phyloP scores from a whole-genome alignment of 306 rosid genomes.

The Sicyos baderoa region DNA sequence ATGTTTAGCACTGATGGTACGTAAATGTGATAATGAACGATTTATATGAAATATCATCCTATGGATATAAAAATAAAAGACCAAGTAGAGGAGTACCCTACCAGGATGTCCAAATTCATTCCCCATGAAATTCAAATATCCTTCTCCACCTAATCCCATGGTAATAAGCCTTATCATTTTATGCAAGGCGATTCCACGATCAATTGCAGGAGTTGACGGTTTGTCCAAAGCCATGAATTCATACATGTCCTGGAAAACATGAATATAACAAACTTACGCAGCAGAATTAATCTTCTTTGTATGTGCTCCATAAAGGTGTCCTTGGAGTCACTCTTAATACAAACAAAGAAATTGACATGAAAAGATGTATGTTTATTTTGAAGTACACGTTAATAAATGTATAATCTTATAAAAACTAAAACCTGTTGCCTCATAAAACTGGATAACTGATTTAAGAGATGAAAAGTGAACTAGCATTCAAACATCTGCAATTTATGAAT shows the following conservation, averaged over 20 bases:
- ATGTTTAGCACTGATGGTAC: too few relatives aligned
- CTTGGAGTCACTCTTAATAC: not conserved
- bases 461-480: slow-evolving; percentile 1
- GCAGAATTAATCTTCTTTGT: slow-evolving; percentile 2
- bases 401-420: not conserved
- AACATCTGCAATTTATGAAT: not conserved
- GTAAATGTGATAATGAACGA: not conserved
- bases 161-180: slow-evolving; percentile 98
- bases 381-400: not conserved
- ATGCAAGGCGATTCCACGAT: slow-evolving; percentile 96
- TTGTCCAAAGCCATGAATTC: slow-evolving; percentile 83
- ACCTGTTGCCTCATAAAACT: not conserved
- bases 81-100: slow-evolving; percentile 28
- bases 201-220: slow-evolving; percentile 72
- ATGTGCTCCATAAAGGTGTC: slow-evolving; percentile 6
- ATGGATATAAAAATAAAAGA: slow-evolving; percentile 14
- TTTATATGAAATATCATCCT: not conserved
- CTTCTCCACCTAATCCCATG: slow-evolving; percentile 94
- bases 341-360: not conserved
- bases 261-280: slow-evolving; percentile 16
- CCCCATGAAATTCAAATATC: slow-evolving; percentile 96
- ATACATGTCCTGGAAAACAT: slow-evolving; percentile 84
- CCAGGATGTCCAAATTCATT: slow-evolving; percentile 99
- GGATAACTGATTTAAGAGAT: not conserved
- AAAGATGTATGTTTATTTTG: not conserved